Evolutionary conservation across 78 protist species (phyloP).

Genomic region (Dictyostelium capitatum): DNA sequence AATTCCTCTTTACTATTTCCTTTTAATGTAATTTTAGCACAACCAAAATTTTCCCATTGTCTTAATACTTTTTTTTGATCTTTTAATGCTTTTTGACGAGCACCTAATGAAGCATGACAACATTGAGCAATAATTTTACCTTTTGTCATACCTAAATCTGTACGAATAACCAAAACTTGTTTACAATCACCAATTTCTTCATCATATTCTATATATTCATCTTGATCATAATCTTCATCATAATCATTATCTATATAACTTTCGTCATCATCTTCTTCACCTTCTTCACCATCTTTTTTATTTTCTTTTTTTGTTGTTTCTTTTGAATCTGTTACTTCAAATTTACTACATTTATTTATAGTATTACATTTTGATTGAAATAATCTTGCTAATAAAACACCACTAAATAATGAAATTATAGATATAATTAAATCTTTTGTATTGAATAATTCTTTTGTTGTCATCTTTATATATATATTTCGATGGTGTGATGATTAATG

Average conservation of each 20-base stretch:
- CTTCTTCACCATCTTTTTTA: not conserved
- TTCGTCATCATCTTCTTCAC: slow-evolving; percentile 6
- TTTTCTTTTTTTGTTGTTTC: not conserved
- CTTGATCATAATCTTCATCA: slow-evolving; percentile 20
- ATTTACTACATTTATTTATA: not conserved
- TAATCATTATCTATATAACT: not conserved
- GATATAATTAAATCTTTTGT: not conserved
- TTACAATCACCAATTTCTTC: slow-evolving; percentile 57
- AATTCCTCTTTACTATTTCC: slow-evolving; percentile 66
- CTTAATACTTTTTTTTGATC: not conserved
- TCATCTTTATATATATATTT: too few relatives aligned
- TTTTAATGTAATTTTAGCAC: slow-evolving; percentile 64
- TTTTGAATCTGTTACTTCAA: not conserved
- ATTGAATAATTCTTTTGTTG: too few relatives aligned
- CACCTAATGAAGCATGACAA: slow-evolving; percentile 92
- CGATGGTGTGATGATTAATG: too few relatives aligned
- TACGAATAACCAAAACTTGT: slow-evolving; percentile 87
- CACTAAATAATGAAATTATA: slow-evolving; percentile 11
- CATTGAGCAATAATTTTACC: slow-evolving; percentile 94
- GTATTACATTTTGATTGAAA: not conserved
- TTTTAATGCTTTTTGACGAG: slow-evolving; percentile 39
- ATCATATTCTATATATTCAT: slow-evolving; percentile 22
- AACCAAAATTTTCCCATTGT: slow-evolving; percentile 71
- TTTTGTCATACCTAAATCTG: slow-evolving; percentile 89
- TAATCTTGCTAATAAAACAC: not conserved